phyloP scores from a whole-genome alignment of 805 yeast genomes.

The Candida mattraensis region DNA sequence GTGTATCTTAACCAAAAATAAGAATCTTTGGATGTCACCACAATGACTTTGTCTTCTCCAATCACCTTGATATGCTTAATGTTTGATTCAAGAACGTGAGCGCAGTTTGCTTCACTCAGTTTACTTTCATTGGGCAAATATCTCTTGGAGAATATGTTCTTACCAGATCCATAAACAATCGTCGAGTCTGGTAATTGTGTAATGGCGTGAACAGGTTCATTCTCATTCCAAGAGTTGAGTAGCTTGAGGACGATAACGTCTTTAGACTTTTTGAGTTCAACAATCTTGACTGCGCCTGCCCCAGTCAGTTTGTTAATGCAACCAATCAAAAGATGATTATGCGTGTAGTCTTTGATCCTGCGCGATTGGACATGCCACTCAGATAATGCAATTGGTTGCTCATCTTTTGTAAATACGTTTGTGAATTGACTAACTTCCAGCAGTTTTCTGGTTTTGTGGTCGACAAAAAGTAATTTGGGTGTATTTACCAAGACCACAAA shows the following conservation, averaged over 20 bases:
- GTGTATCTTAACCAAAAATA: constrained; percentile 20
- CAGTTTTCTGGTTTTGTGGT: constrained; percentile 20
- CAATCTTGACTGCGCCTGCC: constrained; percentile 29
- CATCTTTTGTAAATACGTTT: constrained; percentile 20
- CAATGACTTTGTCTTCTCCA: constrained; percentile 18
- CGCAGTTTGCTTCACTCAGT: constrained; percentile 20
- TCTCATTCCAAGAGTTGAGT: constrained; percentile 21
- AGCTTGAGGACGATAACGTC: constrained; percentile 15
- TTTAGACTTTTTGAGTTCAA: constrained; percentile 25
- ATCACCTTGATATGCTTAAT: constrained; percentile 26
- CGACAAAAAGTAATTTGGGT: constrained; percentile 24
- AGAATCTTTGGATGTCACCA: constrained; percentile 33
- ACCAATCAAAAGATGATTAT: constrained; percentile 35
- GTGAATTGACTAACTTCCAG: constrained; percentile 3
- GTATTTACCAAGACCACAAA: constrained; percentile 22
- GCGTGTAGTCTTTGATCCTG: constrained; percentile 17
- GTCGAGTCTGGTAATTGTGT: constrained; percentile 25
- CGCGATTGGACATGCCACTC: constrained; percentile 35
- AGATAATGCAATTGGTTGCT: constrained; percentile 31
- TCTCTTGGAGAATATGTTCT: constrained; percentile 12
- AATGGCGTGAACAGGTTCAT: constrained; percentile 24
- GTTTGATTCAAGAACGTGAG: constrained; percentile 14
- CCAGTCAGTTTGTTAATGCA: constrained; percentile 22
- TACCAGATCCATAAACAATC: constrained; percentile 24
- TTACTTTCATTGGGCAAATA: constrained; percentile 23